Evolutionary conservation across 2,329 filamentous ascomycete genomes (phyloP), one percentile per base, ranked within the genome.

Genomic region (Nigrospora osmanthi): DNA sequence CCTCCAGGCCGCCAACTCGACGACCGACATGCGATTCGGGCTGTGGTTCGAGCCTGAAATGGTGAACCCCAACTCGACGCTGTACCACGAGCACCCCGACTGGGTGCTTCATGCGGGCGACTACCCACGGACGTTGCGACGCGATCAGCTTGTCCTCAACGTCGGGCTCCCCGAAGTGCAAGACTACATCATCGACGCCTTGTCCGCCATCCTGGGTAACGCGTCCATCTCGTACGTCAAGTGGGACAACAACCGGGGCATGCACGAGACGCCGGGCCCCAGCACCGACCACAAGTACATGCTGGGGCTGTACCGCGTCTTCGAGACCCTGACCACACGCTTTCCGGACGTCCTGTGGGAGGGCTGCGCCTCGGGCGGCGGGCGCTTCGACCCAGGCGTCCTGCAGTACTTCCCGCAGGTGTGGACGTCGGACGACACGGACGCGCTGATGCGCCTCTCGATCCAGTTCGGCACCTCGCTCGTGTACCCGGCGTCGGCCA

Each of bases 41-140:
- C 68, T 85, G 4, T 85, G 81, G 81, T 69, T 85, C 2, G 81
- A 85, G 55, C 80, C 80, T 0, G 81, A 85, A 52, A 85, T 85
- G 81, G 73, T 83, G 41, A 82, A 79, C 46, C 74, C 76, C 2
- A 75, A 79, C 43, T 83, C 80, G 0, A 72, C 67, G 2, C 65
- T 85, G 2, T 85, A 84, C 55, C 58, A 70, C 1, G 63, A 76
- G 38, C 80, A 85, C 50, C 80, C 81, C 0, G 79, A 84, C 45
- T 85, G 80, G 81, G 78, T 69, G 3, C 54, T 85, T 43, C 73
- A 80, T 45, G 73, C 78, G 0, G 76, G 75, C 4, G 58, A 66
- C 1, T 76, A 85, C 53, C 66, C 74, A 1, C 71, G 78, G 12
- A 81, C 74, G 0, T 62, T 79, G 38, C 68, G 67, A 1, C 71